Evolutionary conservation across 2,329 filamentous ascomycete genomes (phyloP).

Genomic region (Fusarium mundagurra): DNA sequence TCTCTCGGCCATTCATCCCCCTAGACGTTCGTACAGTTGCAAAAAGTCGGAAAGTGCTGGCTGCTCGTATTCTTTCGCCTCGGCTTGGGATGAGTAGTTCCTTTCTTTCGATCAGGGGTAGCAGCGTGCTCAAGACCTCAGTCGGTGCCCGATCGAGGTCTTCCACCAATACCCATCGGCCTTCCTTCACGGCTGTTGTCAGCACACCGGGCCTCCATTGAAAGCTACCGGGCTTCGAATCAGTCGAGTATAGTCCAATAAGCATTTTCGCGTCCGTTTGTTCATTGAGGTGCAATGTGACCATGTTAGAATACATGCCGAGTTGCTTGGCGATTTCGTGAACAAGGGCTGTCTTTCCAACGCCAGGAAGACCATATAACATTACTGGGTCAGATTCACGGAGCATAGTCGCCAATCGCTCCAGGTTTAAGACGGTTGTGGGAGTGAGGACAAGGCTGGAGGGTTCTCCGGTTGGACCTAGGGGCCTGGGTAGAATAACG

Average conservation of each 20-base stretch:
- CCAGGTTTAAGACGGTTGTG: constrained; percentile 79
- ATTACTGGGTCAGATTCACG: constrained; percentile 77
- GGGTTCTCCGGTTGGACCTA: constrained; percentile 56
- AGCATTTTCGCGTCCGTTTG: constrained; percentile 98
- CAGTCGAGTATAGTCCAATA: constrained; percentile 92
- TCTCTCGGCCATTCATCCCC: constrained; percentile 73
- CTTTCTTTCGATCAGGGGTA: constrained; percentile 92
- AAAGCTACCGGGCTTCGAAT: constrained; percentile 87
- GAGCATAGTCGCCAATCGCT: constrained; percentile 73
- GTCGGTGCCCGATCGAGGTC: constrained; percentile 95
- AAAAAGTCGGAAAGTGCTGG: constrained; percentile 87
- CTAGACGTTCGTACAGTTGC: constrained; percentile 86
- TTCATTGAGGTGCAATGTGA: constrained; percentile 95
- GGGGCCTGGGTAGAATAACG: constrained; percentile 73
- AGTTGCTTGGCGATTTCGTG: constrained; percentile 84
- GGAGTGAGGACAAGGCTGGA: constrained; percentile 72
- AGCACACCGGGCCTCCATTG: constrained; percentile 92
- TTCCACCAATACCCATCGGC: constrained; percentile 96
- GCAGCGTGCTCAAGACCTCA: constrained; percentile 90
- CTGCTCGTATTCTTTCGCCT: constrained; percentile 84
- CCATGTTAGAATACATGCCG: constrained; percentile 82
- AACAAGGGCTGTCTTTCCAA: constrained; percentile 89
- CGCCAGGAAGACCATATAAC: constrained; percentile 83
- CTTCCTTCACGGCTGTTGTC: constrained; percentile 92
- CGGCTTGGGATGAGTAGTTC: constrained; percentile 90